A percentile compares a stretch with the other conserved stretches of the same genome.
phyloP scores from a whole-genome alignment of 306 rosid genomes.

The Casuarina glauca region DNA sequence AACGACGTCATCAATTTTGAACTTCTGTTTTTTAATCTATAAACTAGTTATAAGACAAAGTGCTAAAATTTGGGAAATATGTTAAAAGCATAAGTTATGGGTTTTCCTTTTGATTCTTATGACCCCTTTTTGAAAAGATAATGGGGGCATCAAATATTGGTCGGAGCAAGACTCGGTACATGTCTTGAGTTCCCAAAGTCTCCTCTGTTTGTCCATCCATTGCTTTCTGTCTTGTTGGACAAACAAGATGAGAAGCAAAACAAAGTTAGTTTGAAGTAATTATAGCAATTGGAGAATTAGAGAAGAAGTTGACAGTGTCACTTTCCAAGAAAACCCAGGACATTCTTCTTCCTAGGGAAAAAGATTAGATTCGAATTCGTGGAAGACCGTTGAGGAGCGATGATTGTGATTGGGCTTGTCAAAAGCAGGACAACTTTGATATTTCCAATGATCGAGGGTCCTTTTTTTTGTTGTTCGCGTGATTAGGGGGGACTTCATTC shows the following conservation, averaged over 20 bases:
- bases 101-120: too few species aligned
- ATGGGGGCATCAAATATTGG: too few species aligned
- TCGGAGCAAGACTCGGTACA: too few species aligned
- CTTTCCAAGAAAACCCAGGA: conserved; percentile 20
- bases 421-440: conserved; percentile 32
- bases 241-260: neutral
- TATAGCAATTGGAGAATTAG: neutral
- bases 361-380: conserved; percentile 32
- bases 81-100: too few species aligned
- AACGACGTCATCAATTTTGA: too few species aligned
- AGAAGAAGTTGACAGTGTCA: conserved; percentile 8
- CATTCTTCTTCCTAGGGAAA: conserved; percentile 3
- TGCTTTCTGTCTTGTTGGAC: too few species aligned
- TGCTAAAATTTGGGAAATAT: too few species aligned
- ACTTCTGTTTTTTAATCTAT: too few species aligned
- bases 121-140: too few species aligned
- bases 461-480: conserved; percentile 40
- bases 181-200: too few species aligned
- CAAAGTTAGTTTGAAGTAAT: neutral
- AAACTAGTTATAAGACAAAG: too few species aligned
- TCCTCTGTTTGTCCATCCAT: too few species aligned
- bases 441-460: conserved; percentile 43
- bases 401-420: conserved; percentile 27
- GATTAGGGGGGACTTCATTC: conserved; percentile 34
- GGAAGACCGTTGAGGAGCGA: conserved; percentile 43